These are phyloP conservation scores for Claviceps cyperi DNA, from an alignment of 2,329 filamentous ascomycete genomes.

Conservation along the genomic window DNA sequence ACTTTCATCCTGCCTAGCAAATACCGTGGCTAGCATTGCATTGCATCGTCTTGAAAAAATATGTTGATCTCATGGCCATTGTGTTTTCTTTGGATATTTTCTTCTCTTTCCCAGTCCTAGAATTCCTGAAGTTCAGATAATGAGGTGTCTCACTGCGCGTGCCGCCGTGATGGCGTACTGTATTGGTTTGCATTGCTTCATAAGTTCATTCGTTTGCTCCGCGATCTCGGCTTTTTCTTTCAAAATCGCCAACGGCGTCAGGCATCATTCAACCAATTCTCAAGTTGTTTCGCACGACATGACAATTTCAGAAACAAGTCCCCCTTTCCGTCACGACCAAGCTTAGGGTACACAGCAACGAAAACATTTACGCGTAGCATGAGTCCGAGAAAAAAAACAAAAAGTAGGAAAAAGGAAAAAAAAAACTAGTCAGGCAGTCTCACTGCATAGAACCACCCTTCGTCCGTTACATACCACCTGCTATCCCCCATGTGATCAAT, in stretches of 20 bases:
- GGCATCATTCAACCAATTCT: background rate
- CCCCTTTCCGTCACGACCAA: background rate
- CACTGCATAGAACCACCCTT: conserved; percentile 47
- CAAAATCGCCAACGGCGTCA: background rate
- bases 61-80: too few species aligned
- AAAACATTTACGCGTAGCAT: background rate
- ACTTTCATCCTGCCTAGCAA: too few species aligned
- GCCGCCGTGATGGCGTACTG: background rate
- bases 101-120: too few species aligned
- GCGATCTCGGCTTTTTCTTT: background rate
- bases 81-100: too few species aligned
- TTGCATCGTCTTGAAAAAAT: too few species aligned
- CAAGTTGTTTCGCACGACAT: background rate
- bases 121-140: too few species aligned
- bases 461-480: conserved; percentile 44
- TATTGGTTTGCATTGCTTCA: background rate
- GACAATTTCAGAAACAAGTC: background rate
- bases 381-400: background rate
- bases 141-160: too few species aligned
- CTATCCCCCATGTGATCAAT: conserved; percentile 43
- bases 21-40: too few species aligned
- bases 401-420: background rate
- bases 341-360: background rate
- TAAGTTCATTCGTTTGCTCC: background rate
- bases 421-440: conserved; percentile 27